Evolutionary conservation across 208 protist genomes (phyloP).

Genomic region (Porcisia hertigi): DNA sequence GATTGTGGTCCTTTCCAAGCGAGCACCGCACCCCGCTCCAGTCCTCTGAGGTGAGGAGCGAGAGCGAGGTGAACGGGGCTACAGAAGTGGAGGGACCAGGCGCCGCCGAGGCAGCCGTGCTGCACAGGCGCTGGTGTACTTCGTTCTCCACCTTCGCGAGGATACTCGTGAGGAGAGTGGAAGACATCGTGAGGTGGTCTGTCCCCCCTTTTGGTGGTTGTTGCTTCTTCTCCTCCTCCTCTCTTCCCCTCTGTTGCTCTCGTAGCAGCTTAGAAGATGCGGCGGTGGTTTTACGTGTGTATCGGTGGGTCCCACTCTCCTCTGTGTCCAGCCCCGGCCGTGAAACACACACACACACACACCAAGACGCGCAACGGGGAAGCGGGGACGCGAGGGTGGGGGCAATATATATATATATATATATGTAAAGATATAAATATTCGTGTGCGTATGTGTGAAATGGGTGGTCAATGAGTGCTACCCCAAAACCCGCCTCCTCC

Average conservation of each 20-base stretch:
- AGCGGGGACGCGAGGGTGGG: not conserved
- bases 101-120: slow-evolving; percentile 1
- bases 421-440: not conserved
- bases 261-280: not conserved
- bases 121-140: slow-evolving; percentile 9
- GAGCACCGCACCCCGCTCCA: slow-evolving; percentile 35
- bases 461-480: not conserved
- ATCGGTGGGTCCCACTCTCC: not conserved
- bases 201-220: not conserved
- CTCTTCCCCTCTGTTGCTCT: no score
- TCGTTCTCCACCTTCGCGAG: slow-evolving; percentile 23
- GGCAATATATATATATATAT: no score
- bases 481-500: not conserved
- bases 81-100: not conserved
- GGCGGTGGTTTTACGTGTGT: not conserved
- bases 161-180: slow-evolving; percentile 5
- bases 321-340: not conserved
- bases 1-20: not conserved
- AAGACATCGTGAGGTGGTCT: not conserved
- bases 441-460: not conserved
- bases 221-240: no score
- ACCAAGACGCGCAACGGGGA: not conserved
- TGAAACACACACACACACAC: not conserved
- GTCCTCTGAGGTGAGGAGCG: slow-evolving; percentile 40
- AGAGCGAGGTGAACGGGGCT: slow-evolving; percentile 2